These are phyloP conservation scores for Ceratobasidium sp. DNA, from an alignment of 1,284 basidiomycete genomes.

Conservation along the genomic window DNA sequence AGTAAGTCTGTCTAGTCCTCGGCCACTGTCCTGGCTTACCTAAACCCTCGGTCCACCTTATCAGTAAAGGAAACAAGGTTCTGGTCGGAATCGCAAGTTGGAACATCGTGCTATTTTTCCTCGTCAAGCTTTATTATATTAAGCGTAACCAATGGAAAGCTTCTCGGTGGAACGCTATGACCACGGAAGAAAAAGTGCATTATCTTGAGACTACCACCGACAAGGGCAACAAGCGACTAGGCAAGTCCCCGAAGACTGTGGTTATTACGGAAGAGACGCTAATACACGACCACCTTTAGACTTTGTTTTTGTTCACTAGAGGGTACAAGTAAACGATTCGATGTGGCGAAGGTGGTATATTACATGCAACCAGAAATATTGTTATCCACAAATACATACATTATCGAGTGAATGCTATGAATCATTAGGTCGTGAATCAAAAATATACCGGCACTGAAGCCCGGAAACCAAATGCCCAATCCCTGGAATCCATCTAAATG, in stretches of 20 bases:
- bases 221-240: constrained; percentile 34
- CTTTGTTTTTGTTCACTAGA: constrained; percentile 23
- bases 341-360: background rate
- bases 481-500: background rate
- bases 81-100: constrained; percentile 8
- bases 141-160: constrained; percentile 37
- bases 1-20: constrained; percentile 7
- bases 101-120: constrained; percentile 34
- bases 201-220: constrained; percentile 38
- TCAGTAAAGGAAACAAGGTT: constrained; percentile 35
- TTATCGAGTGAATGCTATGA: background rate
- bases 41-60: background rate
- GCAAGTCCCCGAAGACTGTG: background rate
- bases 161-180: constrained; percentile 33
- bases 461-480: background rate
- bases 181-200: constrained; percentile 32
- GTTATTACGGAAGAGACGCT: background rate
- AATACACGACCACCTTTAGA: background rate
- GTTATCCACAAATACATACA: constrained; percentile 22
- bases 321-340: background rate
- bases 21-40: background rate
- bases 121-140: constrained; percentile 35
- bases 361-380: background rate
- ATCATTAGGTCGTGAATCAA: constrained; percentile 4
- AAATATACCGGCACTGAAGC: constrained; percentile 10